These are phyloP conservation scores for Coniochaeta sp. DNA, from an alignment of 2,329 filamentous ascomycete species.

Conservation along the genomic window DNA sequence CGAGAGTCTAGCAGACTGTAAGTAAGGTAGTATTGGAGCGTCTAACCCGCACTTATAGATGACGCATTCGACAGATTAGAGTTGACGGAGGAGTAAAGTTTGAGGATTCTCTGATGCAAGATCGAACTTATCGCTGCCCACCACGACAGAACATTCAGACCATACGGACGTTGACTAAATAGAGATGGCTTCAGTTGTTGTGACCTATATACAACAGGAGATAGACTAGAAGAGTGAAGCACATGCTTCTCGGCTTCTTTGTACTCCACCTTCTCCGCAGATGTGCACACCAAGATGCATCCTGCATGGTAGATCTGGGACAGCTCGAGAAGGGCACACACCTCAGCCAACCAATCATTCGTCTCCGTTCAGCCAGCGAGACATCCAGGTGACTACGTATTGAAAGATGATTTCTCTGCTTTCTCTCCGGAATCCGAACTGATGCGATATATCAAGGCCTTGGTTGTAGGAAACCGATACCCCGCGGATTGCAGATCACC, in stretches of 20 bases:
- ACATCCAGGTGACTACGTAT: not conserved
- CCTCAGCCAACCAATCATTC: not conserved
- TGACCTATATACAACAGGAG: not conserved
- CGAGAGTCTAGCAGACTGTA: not conserved
- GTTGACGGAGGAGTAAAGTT: not conserved
- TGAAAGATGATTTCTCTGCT: not conserved
- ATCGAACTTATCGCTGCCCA: not conserved
- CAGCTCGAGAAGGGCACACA: not conserved
- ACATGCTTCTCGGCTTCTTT: not conserved
- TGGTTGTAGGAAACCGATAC: not conserved
- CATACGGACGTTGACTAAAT: too few relatives aligned
- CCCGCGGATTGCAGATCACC: not conserved
- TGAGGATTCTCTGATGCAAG: not conserved
- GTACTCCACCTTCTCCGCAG: not conserved
- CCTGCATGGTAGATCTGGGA: too few relatives aligned
- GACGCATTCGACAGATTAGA: not conserved
- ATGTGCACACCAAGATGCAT: not conserved
- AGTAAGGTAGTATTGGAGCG: not conserved
- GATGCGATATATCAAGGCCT: not conserved
- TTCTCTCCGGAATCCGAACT: not conserved
- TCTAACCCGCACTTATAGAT: not conserved
- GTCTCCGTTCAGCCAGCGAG: not conserved
- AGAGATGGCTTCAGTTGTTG: not conserved
- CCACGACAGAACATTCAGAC: not conserved
- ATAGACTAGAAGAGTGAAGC: not conserved